Percentiles rank a stretch among this genome's conserved stretches.
These are phyloP conservation scores for Dissophora globulifera DNA, from an alignment of 192 early-diverging fungal genomes.

Conservation along the genomic window DNA sequence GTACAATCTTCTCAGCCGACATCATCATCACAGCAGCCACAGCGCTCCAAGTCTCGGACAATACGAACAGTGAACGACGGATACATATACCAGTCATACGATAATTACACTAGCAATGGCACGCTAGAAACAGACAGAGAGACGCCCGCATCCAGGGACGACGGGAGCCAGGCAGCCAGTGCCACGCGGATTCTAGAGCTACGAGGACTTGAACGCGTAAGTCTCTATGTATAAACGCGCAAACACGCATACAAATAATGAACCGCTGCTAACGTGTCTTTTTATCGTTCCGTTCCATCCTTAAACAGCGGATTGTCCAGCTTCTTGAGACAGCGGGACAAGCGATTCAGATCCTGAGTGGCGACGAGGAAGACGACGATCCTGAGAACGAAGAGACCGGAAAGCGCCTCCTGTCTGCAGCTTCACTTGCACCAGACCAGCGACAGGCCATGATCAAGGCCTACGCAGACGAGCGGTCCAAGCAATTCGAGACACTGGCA, in stretches of 20 bases:
- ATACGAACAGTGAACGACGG: conserved; percentile 17
- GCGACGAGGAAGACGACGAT: conserved; percentile 37
- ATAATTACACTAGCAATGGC: not conserved
- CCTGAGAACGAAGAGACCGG: conserved; percentile 12
- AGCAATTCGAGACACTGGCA: conserved; percentile 41
- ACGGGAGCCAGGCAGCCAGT: conserved; percentile 14
- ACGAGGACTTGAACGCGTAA: conserved; percentile 43
- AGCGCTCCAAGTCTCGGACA: conserved; percentile 9
- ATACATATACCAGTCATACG: conserved; percentile 49
- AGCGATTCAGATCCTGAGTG: conserved; percentile 50
- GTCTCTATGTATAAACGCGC: too few species aligned
- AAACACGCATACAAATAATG: too few species aligned
- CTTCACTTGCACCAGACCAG: not conserved
- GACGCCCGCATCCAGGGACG: not conserved
- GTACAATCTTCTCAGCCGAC: not conserved
- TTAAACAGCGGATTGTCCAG: conserved; percentile 50
- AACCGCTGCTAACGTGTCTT: too few species aligned
- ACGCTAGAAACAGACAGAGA: not conserved
- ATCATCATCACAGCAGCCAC: not conserved
- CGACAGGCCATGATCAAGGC: conserved; percentile 15
- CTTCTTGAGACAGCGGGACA: conserved; percentile 49
- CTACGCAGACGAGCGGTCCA: conserved; percentile 22
- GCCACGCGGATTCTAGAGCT: conserved; percentile 45
- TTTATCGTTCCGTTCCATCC: not conserved
- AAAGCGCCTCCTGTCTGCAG: conserved; percentile 4